phyloP scores from a whole-genome alignment of 345 rosid species.

The Gossypium rotundifolium region DNA sequence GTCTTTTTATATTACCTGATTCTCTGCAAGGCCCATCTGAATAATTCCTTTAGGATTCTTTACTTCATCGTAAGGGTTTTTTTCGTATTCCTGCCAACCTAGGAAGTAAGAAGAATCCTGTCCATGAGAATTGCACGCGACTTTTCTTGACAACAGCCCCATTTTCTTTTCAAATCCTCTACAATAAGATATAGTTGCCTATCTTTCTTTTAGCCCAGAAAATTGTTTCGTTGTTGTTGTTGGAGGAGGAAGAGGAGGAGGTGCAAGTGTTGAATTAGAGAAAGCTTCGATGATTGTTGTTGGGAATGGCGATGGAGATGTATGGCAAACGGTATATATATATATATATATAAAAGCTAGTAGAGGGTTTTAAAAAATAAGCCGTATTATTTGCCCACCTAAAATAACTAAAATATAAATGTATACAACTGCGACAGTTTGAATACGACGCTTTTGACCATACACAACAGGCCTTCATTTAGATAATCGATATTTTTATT shows the following conservation, averaged over 20 bases:
- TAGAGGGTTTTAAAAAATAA: neutral
- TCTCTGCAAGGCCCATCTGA: constrained; percentile 86
- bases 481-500: neutral
- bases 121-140: constrained; percentile 58
- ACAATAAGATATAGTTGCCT: neutral
- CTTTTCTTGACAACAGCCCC: constrained; percentile 61
- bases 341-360: constrained; percentile 21
- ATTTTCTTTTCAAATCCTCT: constrained; percentile 14
- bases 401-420: neutral
- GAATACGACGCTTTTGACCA: constrained; percentile 22
- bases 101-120: constrained; percentile 80
- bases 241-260: neutral
- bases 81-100: constrained; percentile 82
- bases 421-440: constrained; percentile 3
- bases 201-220: neutral
- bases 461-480: constrained; percentile 13
- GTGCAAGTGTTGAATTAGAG: neutral
- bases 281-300: neutral
- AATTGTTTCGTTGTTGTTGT: neutral
- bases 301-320: constrained; percentile 19
- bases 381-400: neutral
- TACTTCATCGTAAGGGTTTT: constrained; percentile 58
- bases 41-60: constrained; percentile 67
- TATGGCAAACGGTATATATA: neutral
- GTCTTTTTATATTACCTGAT: constrained; percentile 35